Conservation (phyloP, 1,139 yeast species). For the Zygoascus meyerae region DNA sequence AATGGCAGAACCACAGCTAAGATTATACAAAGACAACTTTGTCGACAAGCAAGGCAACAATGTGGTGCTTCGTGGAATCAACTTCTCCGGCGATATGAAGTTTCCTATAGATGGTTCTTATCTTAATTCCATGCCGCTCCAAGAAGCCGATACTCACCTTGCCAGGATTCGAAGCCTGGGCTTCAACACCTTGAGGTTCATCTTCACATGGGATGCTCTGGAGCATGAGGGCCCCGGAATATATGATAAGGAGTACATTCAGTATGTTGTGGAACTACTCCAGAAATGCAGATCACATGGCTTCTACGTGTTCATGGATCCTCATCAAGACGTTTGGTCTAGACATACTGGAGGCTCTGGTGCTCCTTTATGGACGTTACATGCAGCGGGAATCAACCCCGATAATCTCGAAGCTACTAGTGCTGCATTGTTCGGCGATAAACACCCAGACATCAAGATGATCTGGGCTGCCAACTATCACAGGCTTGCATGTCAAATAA, state of each 20-base stretch:
- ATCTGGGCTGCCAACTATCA: constrained; percentile 84
- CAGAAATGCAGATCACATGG: constrained; percentile 42
- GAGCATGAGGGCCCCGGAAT: constrained; percentile 81
- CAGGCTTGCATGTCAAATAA: constrained; percentile 65
- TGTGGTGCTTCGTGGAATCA: constrained; percentile 70
- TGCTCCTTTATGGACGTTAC: constrained; percentile 87
- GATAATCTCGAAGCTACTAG: constrained; percentile 54
- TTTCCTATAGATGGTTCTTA: constrained; percentile 64
- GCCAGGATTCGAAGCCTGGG: constrained; percentile 70
- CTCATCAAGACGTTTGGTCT: constrained; percentile 93
- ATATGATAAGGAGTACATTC: constrained; percentile 76
- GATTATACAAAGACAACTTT: constrained; percentile 43
- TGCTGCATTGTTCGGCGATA: constrained; percentile 60
- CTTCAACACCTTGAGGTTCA: constrained; percentile 65
- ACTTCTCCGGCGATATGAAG: constrained; percentile 72
- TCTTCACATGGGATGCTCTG: constrained; percentile 85
- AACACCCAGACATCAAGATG: constrained; percentile 61
- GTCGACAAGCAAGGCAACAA: constrained; percentile 55
- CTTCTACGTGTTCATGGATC: constrained; percentile 71
- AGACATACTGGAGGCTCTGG: constrained; percentile 85
- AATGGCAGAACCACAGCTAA: constrained; percentile 15
- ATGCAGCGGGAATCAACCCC: constrained; percentile 82
- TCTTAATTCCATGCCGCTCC: constrained; percentile 66
- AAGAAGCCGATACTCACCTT: constrained; percentile 65
- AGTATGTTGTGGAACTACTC: constrained; percentile 59